Base-by-base conservation (phyloP, 1,284 basidiomycete species). In the Laetiporus sulphureus region DNA sequence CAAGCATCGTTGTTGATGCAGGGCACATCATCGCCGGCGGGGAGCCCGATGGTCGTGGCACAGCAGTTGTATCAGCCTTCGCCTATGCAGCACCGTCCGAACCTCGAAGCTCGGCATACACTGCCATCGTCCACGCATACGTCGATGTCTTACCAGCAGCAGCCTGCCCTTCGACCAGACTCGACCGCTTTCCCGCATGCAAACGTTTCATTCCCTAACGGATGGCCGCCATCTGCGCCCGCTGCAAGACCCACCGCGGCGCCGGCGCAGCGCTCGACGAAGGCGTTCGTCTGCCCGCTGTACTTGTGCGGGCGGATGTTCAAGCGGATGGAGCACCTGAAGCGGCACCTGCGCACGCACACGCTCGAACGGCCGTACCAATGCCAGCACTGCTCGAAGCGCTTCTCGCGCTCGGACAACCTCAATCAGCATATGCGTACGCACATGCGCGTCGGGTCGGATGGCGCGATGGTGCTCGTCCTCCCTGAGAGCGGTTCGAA, bases 241-340 rank as follows among this genome's bases (percentile, higher is more conserved):
- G 47, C 33, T 22, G 39, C 21, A 29, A 43, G 15, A 40, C 32
- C 27, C 23, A 21, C 45, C 43, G 49, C 44, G 35, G 44, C 20
- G 41, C 51, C 42, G 43, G 47, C 44, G 40, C 52, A 44, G 52
- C 69, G 66, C 54, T 72, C 73, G 23, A n/a, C n/a, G n/a, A 86
- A 82, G 59, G 80, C 77, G 10, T 91, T 79, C 56, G 73, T 79
- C 33, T 92, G 89, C 61, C 87, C 87, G 19, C 70, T 90, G 1
- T 79, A 77, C 58, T 83, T 83, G 5, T 94, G 91, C 59, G 79
- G 83, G 3, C 71, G 84, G 47, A 67, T 84, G 47, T 95, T 93
- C 77, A 92, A 91, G 70, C 78, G 89, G 6, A 79, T 86, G 68
- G 91, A 94, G 59, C 90, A 94, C 58, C 70, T 94, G 50, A 88